These are phyloP conservation scores for Diplodia scrobiculata DNA, from an alignment of 2,329 filamentous ascomycete species.

Conservation along the genomic window DNA sequence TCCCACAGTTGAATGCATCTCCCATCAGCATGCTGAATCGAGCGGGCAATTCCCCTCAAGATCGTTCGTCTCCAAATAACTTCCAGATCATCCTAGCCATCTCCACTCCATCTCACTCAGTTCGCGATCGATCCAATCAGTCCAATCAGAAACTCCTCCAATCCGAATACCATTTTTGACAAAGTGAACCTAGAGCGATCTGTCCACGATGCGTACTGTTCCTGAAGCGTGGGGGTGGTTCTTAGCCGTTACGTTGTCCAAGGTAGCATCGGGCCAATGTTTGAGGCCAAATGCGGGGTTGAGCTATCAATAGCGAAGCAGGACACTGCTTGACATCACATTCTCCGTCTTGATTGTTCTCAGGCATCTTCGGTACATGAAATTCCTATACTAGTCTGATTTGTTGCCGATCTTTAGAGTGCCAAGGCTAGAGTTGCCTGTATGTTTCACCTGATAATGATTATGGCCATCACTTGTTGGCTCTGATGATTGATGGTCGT, in stretches of 20 bases:
- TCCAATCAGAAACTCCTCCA: neutral
- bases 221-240: no score
- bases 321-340: no score
- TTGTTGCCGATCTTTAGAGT: neutral
- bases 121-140: neutral
- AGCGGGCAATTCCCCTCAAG: neutral
- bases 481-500: neutral
- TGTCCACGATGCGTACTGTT: no score
- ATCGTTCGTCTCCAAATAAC: neutral
- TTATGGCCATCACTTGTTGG: neutral
- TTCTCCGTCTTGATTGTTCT: no score
- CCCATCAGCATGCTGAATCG: neutral
- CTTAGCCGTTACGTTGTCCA: no score
- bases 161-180: neutral
- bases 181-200: no score
- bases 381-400: no score
- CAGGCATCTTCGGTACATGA: no score
- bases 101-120: neutral
- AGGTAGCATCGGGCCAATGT: no score
- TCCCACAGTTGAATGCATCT: neutral
- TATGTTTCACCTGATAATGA: neutral
- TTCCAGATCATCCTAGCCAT: neutral
- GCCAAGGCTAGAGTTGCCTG: neutral
- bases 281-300: no score
- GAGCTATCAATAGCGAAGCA: no score